Percentiles rank a stretch among this genome's conserved stretches.
Evolutionary conservation across 805 yeast species (phyloP).

Genomic region (Candida vaughaniae): DNA sequence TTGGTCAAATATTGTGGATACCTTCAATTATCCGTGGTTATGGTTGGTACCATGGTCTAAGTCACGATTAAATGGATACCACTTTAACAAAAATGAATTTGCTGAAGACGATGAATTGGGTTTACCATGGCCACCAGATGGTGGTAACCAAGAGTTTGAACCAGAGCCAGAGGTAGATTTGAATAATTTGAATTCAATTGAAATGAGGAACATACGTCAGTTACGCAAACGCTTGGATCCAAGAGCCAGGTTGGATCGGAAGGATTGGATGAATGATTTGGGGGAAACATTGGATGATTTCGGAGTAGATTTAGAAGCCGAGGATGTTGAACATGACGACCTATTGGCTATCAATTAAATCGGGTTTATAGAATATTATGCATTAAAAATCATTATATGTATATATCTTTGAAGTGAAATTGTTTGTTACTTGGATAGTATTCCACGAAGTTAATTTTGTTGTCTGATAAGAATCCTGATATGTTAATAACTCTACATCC

Average conservation of each 20-base stretch:
- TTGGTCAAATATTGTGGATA: slow-evolving; percentile 48
- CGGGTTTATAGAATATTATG: too few species aligned
- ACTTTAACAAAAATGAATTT: slow-evolving; percentile 55
- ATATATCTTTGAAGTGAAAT: slow-evolving; percentile 17
- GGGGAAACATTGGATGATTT: slow-evolving; percentile 86
- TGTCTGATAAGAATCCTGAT: slow-evolving; percentile 48
- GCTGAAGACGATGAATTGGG: slow-evolving; percentile 57
- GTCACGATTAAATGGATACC: slow-evolving; percentile 60
- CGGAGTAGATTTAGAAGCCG: slow-evolving; percentile 81
- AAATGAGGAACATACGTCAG: slow-evolving; percentile 18
- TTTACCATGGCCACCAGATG: slow-evolving; percentile 94
- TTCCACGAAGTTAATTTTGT: slow-evolving; percentile 64
- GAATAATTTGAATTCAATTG: slow-evolving; percentile 11
- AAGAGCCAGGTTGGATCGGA: slow-evolving; percentile 34
- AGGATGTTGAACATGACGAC: slow-evolving; percentile 27
- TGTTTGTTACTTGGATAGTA: slow-evolving; percentile 58
- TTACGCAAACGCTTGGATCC: slow-evolving; percentile 37
- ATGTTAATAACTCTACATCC: slow-evolving; percentile 81
- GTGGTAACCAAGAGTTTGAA: slow-evolving; percentile 47
- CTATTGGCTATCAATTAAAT: slow-evolving; percentile 2
- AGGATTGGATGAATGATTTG: slow-evolving; percentile 67
- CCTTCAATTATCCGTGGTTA: slow-evolving; percentile 60
- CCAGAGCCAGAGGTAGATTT: slow-evolving; percentile 17
- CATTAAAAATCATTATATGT: too few species aligned
- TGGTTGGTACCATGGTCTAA: slow-evolving; percentile 76